Conservation (phyloP, 768 basidiomycete genomes). For the Tricholoma matsutake region DNA sequence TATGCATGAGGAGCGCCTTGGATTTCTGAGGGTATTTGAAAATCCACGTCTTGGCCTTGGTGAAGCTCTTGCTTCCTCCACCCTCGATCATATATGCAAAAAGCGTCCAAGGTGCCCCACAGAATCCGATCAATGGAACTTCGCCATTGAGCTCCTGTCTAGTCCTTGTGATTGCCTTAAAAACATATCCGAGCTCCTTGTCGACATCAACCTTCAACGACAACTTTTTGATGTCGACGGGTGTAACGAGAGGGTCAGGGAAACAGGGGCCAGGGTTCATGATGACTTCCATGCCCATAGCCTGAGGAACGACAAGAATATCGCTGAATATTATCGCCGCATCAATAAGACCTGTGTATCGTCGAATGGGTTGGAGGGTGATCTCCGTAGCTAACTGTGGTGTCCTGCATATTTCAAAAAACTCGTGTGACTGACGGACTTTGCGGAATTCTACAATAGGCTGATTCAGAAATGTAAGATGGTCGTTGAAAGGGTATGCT, state of each 20-base stretch:
- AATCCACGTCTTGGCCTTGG: conserved; percentile 92
- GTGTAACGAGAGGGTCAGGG: conserved; percentile 78
- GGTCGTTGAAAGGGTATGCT: conserved; percentile 2
- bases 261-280: conserved; percentile 94
- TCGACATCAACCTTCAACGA: conserved; percentile 66
- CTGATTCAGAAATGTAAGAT: conserved; percentile 4
- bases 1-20: conserved; percentile 67
- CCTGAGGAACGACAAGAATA: conserved; percentile 96
- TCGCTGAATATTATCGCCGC: conserved; percentile 98
- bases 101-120: conserved; percentile 97
- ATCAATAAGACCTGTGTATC: conserved; percentile 84
- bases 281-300: conserved; percentile 91
- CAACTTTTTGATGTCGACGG: conserved; percentile 68
- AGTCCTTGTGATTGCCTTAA: conserved; percentile 85
- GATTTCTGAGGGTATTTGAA: conserved; percentile 88
- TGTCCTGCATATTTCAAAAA: conserved; percentile 93
- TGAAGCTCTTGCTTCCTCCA: conserved; percentile 85
- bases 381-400: conserved; percentile 87
- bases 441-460: conserved; percentile 74
- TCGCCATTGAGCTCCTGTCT: conserved; percentile 77
- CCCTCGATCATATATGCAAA: conserved; percentile 99
- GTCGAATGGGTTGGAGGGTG: conserved; percentile 90
- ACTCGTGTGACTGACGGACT: conserved; percentile 82
- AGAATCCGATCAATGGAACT: conserved; percentile 96
- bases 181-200: conserved; percentile 87